phyloP scores from a whole-genome alignment of 805 yeast genomes.

The Wickerhamiella spandovensis region DNA sequence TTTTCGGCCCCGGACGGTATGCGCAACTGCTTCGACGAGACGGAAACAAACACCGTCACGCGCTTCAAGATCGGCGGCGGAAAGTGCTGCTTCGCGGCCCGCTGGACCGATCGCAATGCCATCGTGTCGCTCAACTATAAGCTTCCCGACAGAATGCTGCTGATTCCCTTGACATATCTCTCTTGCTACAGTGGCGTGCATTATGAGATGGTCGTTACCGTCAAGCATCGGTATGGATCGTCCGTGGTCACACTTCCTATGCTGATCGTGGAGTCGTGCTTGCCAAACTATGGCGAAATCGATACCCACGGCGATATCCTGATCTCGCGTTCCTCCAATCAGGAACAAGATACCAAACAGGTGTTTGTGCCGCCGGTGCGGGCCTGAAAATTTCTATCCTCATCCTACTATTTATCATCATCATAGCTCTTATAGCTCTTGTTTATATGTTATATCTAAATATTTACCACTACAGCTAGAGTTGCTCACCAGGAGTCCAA shows the following conservation, averaged over 20 bases:
- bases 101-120: not conserved
- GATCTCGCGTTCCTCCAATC: not conserved
- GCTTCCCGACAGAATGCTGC: not conserved
- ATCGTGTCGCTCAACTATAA: not conserved
- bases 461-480: no score
- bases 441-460: not conserved
- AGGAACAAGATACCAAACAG: not conserved
- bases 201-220: not conserved
- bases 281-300: not conserved
- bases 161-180: not conserved
- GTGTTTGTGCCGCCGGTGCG: not conserved
- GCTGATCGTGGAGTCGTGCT: not conserved
- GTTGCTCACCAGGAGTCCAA: no score
- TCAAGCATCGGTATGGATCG: not conserved
- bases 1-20: not conserved
- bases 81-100: not conserved
- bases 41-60: not conserved
- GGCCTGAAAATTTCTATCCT: no score
- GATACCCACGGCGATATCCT: not conserved
- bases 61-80: not conserved
- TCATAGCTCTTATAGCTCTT: not conserved
- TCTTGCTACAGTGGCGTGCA: not conserved
- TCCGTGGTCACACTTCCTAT: not conserved
- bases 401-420: not conserved
- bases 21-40: not conserved